Percentiles rank a stretch among this genome's conserved stretches.
Conservation (phyloP, 768 basidiomycete species). For the Lyophyllum semitale region DNA sequence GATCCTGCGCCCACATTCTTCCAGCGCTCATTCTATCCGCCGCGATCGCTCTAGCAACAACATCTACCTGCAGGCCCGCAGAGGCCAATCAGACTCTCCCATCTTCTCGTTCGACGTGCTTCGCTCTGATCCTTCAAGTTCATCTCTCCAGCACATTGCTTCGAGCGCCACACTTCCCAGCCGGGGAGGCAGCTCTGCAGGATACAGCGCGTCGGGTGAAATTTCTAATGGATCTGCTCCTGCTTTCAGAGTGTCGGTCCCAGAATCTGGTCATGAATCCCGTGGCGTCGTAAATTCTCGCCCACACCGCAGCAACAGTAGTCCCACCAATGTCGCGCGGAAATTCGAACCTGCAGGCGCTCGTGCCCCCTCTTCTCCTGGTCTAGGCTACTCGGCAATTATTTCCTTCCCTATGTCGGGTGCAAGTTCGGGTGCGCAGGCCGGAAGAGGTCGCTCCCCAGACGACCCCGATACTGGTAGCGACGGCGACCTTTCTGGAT, state of each 20-base stretch:
- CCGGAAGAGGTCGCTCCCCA: conserved; percentile 14
- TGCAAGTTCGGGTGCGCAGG: neutral
- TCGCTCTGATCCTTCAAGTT: conserved; percentile 40
- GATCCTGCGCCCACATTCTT: neutral
- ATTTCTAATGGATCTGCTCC: conserved; percentile 34
- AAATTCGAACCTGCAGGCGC: conserved; percentile 2
- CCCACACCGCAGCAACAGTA: conserved; percentile 8
- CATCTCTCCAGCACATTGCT: conserved; percentile 45
- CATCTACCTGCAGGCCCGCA: neutral
- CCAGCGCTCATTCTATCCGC: neutral
- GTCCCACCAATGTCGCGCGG: neutral
- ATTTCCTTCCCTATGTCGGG: conserved; percentile 26
- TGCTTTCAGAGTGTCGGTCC: conserved; percentile 38
- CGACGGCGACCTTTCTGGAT: conserved; percentile 24
- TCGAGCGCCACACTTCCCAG: conserved; percentile 42
- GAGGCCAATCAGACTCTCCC: conserved; percentile 9
- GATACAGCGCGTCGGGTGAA: conserved; percentile 17
- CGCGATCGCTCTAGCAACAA: neutral
- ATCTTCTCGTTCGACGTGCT: conserved; percentile 46
- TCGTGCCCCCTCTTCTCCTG: conserved; percentile 2
- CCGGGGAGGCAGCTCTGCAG: conserved; percentile 20
- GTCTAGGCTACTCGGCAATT: conserved; percentile 20
- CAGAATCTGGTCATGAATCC: neutral
- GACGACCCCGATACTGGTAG: conserved; percentile 25
- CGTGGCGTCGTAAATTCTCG: conserved; percentile 13